Evolutionary conservation across 805 yeast genomes (phyloP), one percentile per base, ranked within the genome.

Genomic region (Zygotorulaspora chibaensis): DNA sequence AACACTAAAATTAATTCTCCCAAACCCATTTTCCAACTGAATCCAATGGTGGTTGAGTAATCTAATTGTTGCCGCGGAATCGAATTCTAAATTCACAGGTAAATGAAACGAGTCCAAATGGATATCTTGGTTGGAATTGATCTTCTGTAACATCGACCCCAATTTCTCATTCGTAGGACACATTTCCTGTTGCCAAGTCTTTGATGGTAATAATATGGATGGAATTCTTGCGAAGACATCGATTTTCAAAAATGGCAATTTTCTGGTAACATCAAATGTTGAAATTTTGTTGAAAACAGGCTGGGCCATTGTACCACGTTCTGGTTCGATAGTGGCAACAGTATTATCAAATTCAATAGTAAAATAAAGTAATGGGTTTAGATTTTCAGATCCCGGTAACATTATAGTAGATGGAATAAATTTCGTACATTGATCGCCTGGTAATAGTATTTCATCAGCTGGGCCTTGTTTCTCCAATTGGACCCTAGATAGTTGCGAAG

Each of bases 271-370:
- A 74, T 93, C 99, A 60, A 93, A 93, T 3, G 90, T 81, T 12
- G 95, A 85, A 9, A 88, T 88, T 56, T 86, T 86, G 65, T 89
- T 93, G 80, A 95, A 93, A 13, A 79, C 78, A 1, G 96, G 91
- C 46, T 75, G 72, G 35, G 78, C 77, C 49, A 88, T 80, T 0
- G 95, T 79, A 33, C 96, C 96, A 43, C 85, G 79, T 25, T 82
- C 79, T 2, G 98, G 93, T 55, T 89, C 95, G 41, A 91, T 81
- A 12, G 89, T 77, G 52, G 93, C 84, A 54, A 90, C 93, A 41
- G 91, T 88, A 67, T 93, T 93, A 68, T 93, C 99, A 62, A 89
- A 91, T 67, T 93, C 99, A 37, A 93, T 74, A 1, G 96, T 88
- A 58, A 90, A 76, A 65, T 87, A 87, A 31, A 93, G 75, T 48